A percentile compares a stretch with the other conserved stretches of the same genome.
Conservation (phyloP, 23 red algal genomes). For the Pyropia haitanensis region DNA sequence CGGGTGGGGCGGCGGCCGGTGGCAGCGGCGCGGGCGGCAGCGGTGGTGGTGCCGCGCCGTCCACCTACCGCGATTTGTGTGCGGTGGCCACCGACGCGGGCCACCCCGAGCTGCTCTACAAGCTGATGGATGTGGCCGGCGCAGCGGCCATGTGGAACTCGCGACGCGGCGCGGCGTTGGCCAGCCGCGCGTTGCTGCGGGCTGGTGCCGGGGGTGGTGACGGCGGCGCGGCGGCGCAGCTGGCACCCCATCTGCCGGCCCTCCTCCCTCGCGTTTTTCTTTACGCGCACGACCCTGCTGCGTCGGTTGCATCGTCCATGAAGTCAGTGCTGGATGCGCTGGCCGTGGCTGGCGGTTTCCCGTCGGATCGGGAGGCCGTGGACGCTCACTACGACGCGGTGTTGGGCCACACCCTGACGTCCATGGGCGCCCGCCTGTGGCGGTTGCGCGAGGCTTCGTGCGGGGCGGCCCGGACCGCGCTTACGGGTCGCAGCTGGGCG, state of each 20-base stretch:
- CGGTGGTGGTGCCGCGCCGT: not conserved
- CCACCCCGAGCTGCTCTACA: conserved; percentile 62
- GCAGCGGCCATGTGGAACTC: conserved; percentile 55
- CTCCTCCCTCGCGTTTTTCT: conserved; percentile 43
- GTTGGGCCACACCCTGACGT: conserved; percentile 23
- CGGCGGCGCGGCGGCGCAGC: conserved; percentile 44
- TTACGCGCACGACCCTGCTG: conserved; percentile 59
- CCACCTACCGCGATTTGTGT: conserved; percentile 54
- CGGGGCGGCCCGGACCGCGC: conserved; percentile 20
- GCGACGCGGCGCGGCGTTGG: conserved; percentile 55
- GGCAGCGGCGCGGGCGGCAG: conserved; percentile 6
- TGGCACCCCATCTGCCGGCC: conserved; percentile 45
- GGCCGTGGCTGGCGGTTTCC: conserved; percentile 23
- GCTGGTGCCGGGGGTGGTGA: not conserved
- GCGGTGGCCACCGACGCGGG: conserved; percentile 47
- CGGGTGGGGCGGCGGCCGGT: conserved; percentile 18
- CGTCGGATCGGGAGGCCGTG: conserved; percentile 35
- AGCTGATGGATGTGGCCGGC: conserved; percentile 67
- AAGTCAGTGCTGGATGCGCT: conserved; percentile 33
- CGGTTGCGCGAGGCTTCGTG: conserved; percentile 43
- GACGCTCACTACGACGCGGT: conserved; percentile 28
- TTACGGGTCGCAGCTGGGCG: conserved; percentile 34
- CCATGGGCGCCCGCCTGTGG: conserved; percentile 39
- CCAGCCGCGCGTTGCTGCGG: conserved; percentile 33
- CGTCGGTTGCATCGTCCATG: conserved; percentile 43